phyloP scores from a whole-genome alignment of 139 green algal species.

The Tetradesmus obliquus region DNA sequence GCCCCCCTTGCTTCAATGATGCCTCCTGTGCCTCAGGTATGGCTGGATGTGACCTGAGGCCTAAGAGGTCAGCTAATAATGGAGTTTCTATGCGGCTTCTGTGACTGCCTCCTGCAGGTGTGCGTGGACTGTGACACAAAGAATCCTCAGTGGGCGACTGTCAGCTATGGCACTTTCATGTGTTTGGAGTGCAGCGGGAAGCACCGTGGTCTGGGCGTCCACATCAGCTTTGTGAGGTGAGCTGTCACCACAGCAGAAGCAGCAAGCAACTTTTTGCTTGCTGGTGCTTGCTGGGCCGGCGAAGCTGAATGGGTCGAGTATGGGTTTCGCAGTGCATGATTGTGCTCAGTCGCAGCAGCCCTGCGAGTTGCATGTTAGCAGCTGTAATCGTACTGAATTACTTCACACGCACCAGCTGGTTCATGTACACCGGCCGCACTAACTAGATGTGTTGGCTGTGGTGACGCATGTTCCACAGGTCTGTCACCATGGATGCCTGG shows the following conservation, averaged over 20 bases:
- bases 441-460: background rate
- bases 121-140: slow-evolving; percentile 96
- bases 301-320: too few species aligned
- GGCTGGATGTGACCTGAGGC: background rate
- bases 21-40: background rate
- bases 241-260: background rate
- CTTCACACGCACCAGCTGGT: background rate
- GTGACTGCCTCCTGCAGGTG: slow-evolving; percentile 62
- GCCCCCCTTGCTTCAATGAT: background rate
- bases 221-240: slow-evolving; percentile 98
- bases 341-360: too few species aligned
- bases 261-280: background rate
- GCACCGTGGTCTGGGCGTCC: slow-evolving; percentile 96
- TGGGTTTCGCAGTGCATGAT: background rate
- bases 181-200: slow-evolving; percentile 97
- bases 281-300: too few species aligned
- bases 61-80: background rate
- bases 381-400: too few species aligned
- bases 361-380: too few species aligned
- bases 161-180: slow-evolving; percentile 98
- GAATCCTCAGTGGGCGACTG: slow-evolving; percentile 96
- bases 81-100: background rate
- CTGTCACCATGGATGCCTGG: slow-evolving; percentile 98
- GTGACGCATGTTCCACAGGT: slow-evolving; percentile 65
- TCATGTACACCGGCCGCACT: background rate